Evolutionary conservation across 495 filamentous ascomycete genomes (phyloP).

Genomic region (Neurospora discreta): DNA sequence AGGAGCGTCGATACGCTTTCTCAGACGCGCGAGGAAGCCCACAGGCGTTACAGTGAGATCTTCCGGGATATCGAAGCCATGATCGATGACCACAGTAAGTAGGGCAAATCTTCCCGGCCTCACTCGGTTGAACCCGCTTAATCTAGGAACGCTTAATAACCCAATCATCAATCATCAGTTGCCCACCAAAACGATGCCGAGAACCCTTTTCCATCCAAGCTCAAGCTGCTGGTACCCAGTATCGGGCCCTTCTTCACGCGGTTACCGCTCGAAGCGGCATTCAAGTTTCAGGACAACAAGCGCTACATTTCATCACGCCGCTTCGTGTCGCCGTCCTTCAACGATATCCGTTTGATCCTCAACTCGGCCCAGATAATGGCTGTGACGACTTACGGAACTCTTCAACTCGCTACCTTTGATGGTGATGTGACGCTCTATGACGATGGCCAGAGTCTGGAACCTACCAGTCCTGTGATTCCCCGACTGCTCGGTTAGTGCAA

Average conservation of each 20-base stretch:
- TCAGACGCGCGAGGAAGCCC: conserved; percentile 53
- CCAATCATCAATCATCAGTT: conserved; percentile 36
- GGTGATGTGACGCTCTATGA: conserved; percentile 97
- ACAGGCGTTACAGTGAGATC: conserved; percentile 86
- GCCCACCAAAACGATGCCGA: conserved; percentile 49
- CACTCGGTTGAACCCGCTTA: background rate
- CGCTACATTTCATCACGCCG: conserved; percentile 83
- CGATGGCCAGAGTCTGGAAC: conserved; percentile 69
- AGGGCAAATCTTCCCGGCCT: background rate
- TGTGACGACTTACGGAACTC: conserved; percentile 53
- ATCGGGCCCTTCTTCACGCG: conserved; percentile 89
- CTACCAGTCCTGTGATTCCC: conserved; percentile 64
- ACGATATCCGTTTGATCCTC: conserved; percentile 84
- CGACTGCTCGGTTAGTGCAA: conserved; percentile 48
- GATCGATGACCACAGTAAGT: conserved; percentile 81
- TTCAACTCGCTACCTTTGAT: conserved; percentile 88
- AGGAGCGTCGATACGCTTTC: conserved; percentile 41
- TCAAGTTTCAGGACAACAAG: conserved; percentile 75
- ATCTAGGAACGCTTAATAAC: background rate
- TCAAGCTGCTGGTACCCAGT: conserved; percentile 82
- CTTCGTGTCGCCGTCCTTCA: conserved; percentile 95
- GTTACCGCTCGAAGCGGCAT: conserved; percentile 74
- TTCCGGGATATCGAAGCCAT: conserved; percentile 87
- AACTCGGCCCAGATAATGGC: conserved; percentile 93
- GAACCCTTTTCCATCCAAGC: conserved; percentile 64